These are phyloP conservation scores for Neurospora discreta DNA, from an alignment of 495 filamentous ascomycete species.

Conservation along the genomic window DNA sequence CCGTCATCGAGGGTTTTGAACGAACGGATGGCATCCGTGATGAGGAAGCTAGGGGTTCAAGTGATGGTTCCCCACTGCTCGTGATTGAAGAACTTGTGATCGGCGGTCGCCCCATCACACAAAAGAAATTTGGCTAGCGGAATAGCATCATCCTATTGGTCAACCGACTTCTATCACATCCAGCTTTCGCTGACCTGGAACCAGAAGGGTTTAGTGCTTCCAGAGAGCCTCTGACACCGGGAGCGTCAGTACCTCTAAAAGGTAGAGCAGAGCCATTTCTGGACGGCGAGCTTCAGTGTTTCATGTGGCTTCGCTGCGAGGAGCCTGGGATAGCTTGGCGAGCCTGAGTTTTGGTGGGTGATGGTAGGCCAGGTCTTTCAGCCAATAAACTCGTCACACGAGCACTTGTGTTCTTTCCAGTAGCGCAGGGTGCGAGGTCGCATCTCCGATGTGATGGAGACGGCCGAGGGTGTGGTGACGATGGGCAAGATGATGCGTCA, in stretches of 20 bases:
- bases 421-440: background rate
- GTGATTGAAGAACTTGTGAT: slow-evolving; percentile 8
- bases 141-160: slow-evolving; percentile 19
- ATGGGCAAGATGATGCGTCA: background rate
- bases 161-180: slow-evolving; percentile 13
- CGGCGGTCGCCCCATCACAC: slow-evolving; percentile 20
- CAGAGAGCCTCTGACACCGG: background rate
- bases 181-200: slow-evolving; percentile 1
- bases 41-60: background rate
- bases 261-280: slow-evolving; percentile 9
- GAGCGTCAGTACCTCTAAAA: no score
- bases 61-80: background rate
- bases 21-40: background rate
- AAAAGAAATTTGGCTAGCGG: slow-evolving; percentile 19
- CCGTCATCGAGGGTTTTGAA: background rate
- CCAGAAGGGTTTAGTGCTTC: slow-evolving; percentile 12
- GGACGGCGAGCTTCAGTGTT: slow-evolving; percentile 3
- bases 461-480: background rate
- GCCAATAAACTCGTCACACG: background rate
- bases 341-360: slow-evolving; percentile 5
- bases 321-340: background rate
- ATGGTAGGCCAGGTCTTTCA: slow-evolving; percentile 3
- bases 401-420: background rate
- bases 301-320: background rate
- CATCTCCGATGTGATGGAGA: background rate